Evolutionary conservation across 1,284 basidiomycete species (phyloP), one percentile per base, ranked within the genome.

Genomic region (Ustilago hordei): DNA sequence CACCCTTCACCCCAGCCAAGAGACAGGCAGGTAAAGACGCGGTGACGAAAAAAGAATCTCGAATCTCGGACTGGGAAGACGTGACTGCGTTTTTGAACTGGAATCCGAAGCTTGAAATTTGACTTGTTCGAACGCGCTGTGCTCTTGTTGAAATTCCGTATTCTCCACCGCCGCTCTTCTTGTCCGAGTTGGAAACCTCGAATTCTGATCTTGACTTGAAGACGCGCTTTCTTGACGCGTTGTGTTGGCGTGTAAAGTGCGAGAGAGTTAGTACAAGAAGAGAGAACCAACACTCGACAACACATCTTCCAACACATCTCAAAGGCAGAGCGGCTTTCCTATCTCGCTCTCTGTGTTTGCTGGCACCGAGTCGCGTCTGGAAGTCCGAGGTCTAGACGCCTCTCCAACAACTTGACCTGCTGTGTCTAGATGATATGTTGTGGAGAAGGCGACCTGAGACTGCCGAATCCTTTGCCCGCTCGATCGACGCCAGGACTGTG

Each of bases 231-330:
- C 48, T 50, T 12, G 23, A 50, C 48, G 48, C 48, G 48, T 50
- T 50, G 28, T 45, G 43, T 5, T 19, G 43, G 43, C 48, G 48
- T 50, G 48, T 50, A 50, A 50, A 50, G 48, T 50, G 48, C 43
- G n/a, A 5, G 8, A 12, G 48, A 50, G 48, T 31, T 50, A 50
- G 48, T 31, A 9, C 13, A 23, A 17, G 43, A 31, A 9, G 17
- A 45, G 7, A 28, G 32, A 28, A 50, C 23, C 31, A 50, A 50
- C 48, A 50, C 48, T 50, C 15, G 12, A 32, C 13, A 6, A 32
- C 11, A 5, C n/a, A 32, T 31, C 47, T 31, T 32, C 23, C 23
- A 23, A 23, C 23, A 23, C 23, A 23, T 19, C 19, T 19, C 23
- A 23, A 2, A 23, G 23, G 8, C 23, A 28, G 48, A 28, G 7